phyloP scores from a whole-genome alignment of 176 grass and related monocot genomes.

The Zizania latifolia region DNA sequence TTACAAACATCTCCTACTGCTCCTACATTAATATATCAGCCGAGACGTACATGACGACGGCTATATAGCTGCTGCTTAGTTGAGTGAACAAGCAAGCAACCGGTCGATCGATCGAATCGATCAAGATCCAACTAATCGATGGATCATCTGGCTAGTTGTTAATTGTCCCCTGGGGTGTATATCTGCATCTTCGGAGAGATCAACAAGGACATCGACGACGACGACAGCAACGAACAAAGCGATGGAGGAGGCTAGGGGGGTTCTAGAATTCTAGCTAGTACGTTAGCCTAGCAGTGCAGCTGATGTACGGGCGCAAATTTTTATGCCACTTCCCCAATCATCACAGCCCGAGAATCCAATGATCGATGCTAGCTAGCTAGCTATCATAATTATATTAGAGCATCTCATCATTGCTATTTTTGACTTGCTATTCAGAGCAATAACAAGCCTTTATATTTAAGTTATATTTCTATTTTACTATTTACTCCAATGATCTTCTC shows the following conservation, averaged over 20 bases:
- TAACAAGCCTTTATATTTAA: no score
- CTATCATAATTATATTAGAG: no score
- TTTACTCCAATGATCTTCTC: no score
- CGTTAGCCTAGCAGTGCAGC: constrained; percentile 11
- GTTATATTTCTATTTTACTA: no score
- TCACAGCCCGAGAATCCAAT: constrained; percentile 48
- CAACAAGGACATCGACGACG: not conserved
- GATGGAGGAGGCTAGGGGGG: not conserved
- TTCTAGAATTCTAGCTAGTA: constrained; percentile 38
- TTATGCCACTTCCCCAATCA: constrained; percentile 31
- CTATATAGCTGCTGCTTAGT: not conserved
- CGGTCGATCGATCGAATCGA: not conserved
- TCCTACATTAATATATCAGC: not conserved
- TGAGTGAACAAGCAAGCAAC: not conserved
- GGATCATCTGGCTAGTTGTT: no score
- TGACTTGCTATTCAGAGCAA: no score
- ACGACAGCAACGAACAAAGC: constrained; percentile 33
- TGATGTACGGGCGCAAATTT: constrained; percentile 23
- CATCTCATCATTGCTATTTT: no score
- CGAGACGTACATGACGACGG: not conserved
- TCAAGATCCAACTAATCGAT: not conserved
- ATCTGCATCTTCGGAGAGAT: not conserved
- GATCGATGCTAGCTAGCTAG: constrained; percentile 16
- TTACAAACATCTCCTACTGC: not conserved
- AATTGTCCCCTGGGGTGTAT: no score